These are phyloP conservation scores for Taphrina deformans DNA, from an alignment of 1,139 yeast genomes.

Conservation along the genomic window DNA sequence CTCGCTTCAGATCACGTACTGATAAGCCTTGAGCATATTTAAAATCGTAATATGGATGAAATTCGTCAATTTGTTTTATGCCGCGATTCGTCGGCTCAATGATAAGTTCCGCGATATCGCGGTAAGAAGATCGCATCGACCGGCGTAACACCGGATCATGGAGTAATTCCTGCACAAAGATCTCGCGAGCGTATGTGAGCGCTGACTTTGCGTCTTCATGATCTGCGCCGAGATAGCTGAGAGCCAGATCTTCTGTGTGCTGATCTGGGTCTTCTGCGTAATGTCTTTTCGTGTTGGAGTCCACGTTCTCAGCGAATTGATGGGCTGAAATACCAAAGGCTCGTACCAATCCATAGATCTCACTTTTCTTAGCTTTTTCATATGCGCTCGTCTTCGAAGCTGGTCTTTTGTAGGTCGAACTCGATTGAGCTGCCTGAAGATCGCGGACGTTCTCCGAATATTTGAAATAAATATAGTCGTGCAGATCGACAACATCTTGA, in stretches of 20 bases:
- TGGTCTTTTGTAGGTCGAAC: conserved; percentile 50
- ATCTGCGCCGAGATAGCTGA: conserved; percentile 50
- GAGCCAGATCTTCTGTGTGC: conserved; percentile 65
- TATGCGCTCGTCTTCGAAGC: conserved; percentile 72
- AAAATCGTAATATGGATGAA: conserved; percentile 81
- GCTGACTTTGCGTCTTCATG: conserved; percentile 54
- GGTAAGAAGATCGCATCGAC: conserved; percentile 66
- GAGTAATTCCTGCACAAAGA: conserved; percentile 74
- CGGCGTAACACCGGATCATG: conserved; percentile 80
- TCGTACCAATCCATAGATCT: conserved; percentile 65
- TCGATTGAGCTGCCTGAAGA: conserved; percentile 38
- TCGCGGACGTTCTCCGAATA: conserved; percentile 65
- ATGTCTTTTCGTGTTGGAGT: conserved; percentile 69
- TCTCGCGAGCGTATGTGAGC: conserved; percentile 69
- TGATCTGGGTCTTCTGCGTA: conserved; percentile 66
- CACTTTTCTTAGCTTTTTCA: conserved; percentile 72
- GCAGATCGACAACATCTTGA: conserved; percentile 82
- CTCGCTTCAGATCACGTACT: conserved; percentile 66
- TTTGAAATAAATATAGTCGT: conserved; percentile 78
- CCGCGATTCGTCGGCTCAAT: conserved; percentile 87
- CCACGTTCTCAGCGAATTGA: conserved; percentile 80
- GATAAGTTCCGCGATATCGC: conserved; percentile 67
- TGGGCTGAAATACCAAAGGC: conserved; percentile 77
- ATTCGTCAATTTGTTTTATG: conserved; percentile 70
- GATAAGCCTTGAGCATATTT: conserved; percentile 85